Evolutionary conservation across 192 early-diverging fungal species (phyloP).

Genomic region (Chytriomyces confervae): DNA sequence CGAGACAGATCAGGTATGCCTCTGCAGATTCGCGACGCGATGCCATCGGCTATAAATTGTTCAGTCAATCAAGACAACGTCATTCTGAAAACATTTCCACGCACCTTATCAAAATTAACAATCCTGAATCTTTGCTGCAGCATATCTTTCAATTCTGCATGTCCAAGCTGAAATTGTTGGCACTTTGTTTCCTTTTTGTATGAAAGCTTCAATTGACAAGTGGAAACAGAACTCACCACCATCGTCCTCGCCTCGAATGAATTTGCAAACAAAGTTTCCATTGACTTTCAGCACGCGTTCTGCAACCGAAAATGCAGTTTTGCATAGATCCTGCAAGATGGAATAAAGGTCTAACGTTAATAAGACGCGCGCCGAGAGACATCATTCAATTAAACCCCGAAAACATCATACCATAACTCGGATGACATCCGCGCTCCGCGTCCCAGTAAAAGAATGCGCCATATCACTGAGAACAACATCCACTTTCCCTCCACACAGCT

Average conservation of each 20-base stretch:
- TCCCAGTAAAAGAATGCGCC: conserved; percentile 83
- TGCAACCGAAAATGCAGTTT: conserved; percentile 69
- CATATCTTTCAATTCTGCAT: conserved; percentile 37
- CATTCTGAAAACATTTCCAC: not conserved
- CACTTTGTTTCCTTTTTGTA: not conserved
- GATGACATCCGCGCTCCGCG: conserved; percentile 69
- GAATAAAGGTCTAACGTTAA: conserved; percentile 8
- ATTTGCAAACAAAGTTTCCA: conserved; percentile 74
- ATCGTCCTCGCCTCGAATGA: conserved; percentile 53
- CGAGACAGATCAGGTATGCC: conserved; percentile 71
- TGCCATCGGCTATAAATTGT: conserved; percentile 53
- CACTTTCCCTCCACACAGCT: conserved; percentile 34
- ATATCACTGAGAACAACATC: conserved; percentile 69
- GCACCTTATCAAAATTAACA: conserved; percentile 65
- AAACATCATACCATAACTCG: conserved; percentile 31
- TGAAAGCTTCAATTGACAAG: not conserved
- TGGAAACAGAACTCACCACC: conserved; percentile 26
- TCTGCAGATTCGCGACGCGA: conserved; percentile 74
- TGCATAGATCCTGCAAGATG: conserved; percentile 62
- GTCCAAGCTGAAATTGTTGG: not conserved
- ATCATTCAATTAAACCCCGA: not conserved
- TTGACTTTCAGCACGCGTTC: conserved; percentile 54
- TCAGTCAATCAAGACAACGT: not conserved
- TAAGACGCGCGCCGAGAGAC: not conserved
- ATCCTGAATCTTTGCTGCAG: conserved; percentile 59